These are phyloP conservation scores for Globisporangium orthogonon DNA, from an alignment of 352 stramenopile species.

Conservation along the genomic window DNA sequence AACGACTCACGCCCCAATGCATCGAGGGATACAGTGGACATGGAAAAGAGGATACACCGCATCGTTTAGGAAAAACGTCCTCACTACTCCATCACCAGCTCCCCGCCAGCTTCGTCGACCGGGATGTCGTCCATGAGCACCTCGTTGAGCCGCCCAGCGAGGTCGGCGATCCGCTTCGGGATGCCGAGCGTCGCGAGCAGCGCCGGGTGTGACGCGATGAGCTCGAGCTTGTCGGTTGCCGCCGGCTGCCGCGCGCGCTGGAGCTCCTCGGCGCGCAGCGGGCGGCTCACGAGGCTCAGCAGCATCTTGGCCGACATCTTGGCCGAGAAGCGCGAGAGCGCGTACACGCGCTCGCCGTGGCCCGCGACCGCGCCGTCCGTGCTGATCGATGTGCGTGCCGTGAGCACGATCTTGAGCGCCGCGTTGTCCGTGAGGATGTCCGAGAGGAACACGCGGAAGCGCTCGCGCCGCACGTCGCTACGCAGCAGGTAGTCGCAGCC, in stretches of 20 bases:
- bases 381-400: conserved; percentile 48
- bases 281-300: conserved; percentile 64
- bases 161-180: conserved; percentile 63
- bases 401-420: conserved; percentile 71
- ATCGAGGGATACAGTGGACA: no score
- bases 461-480: conserved; percentile 38
- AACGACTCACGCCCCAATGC: no score
- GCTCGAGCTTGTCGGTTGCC: conserved; percentile 56
- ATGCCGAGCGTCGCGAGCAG: conserved; percentile 52
- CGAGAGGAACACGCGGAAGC: conserved; percentile 61
- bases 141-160: conserved; percentile 61
- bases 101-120: conserved; percentile 21
- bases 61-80: background rate
- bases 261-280: conserved; percentile 63
- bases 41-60: no score
- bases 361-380: conserved; percentile 59
- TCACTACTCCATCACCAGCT: conserved; percentile 20
- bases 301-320: conserved; percentile 74
- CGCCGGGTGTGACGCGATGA: conserved; percentile 66
- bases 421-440: conserved; percentile 66
- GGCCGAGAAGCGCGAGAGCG: conserved; percentile 54
- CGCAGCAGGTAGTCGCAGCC: conserved; percentile 64
- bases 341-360: conserved; percentile 63
- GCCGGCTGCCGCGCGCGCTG: conserved; percentile 24
- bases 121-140: conserved; percentile 61